Base-by-base conservation (phyloP, 768 basidiomycete genomes). In the Myochromella boudieri region DNA sequence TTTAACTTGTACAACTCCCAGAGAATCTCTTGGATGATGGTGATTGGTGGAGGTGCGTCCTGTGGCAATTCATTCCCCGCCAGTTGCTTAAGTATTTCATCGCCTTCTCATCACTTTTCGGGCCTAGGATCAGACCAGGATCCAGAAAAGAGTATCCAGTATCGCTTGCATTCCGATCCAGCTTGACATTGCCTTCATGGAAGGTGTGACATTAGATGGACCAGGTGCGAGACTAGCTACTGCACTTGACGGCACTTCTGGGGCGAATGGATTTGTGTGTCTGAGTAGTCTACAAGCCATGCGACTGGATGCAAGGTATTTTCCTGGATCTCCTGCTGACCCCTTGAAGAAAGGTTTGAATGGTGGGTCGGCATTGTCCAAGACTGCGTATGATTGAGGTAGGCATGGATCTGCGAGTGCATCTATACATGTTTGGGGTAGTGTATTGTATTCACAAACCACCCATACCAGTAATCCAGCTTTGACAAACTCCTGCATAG, bases 1-100 rank as follows among this genome's bases (percentile, higher is more conserved):
- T 48, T 48, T 10, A 48, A 17, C 38, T 48, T 32, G 12, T 29
- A 37, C 12, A 48, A 20, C 21, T 48, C 39, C 46, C 46, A 48
- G 6, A 48, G 27, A 26, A 48, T 42, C 22, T 40, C 46, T n/a
- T 48, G 37, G 29, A 22, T 41, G 17, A 33, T 10, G 18, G 8
- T 20, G 21, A 17, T 22, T n/a, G 22, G 31, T 25, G 21, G 22
- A 20, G 22, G 37, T 3, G 14, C 17, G 22, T 20, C 37, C 4
- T 6, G 9, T 24, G 4, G 37, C 14, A 37, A 4, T 17, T 37
- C 8, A 18, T 7, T 4, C 5, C 14, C 37, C 17, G n/a, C 46
- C 46, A 48, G 6, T 29, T 40, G 20, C 11, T 29, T 21, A 48
- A 1, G 31, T 8, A 24, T n/a, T 22, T 25, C 24, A 21, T 14